Conservation (phyloP, 2,329 filamentous ascomycete genomes). For the Orbilia blumenaviensis region DNA sequence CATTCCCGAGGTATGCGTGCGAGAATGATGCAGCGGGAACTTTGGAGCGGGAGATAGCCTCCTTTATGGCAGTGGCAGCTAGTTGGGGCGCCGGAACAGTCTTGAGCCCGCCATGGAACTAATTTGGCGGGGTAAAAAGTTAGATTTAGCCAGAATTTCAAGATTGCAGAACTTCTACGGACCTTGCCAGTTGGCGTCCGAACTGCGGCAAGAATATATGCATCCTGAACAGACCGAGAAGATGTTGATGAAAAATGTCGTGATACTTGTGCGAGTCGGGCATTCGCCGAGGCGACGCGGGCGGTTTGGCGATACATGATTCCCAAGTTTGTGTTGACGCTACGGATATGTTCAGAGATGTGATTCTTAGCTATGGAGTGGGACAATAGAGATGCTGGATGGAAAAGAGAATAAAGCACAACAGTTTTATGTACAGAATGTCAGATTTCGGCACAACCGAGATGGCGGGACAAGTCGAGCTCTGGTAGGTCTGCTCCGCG, state of each 20-base stretch:
- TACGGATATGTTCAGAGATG: background rate
- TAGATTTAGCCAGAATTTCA: background rate
- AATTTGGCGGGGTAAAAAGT: background rate
- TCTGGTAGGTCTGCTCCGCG: background rate
- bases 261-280: conserved; percentile 64
- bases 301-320: conserved; percentile 48
- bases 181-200: conserved; percentile 92
- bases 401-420: background rate
- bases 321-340: conserved; percentile 15
- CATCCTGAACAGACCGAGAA: conserved; percentile 76
- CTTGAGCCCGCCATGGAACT: conserved; percentile 95
- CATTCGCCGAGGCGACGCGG: conserved; percentile 54
- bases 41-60: conserved; percentile 84
- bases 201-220: conserved; percentile 90
- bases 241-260: conserved; percentile 66
- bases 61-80: conserved; percentile 89
- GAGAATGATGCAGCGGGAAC: conserved; percentile 82
- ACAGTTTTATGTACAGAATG: background rate
- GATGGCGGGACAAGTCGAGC: conserved; percentile 8
- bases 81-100: conserved; percentile 86
- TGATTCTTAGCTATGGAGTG: background rate
- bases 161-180: conserved; percentile 56
- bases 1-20: conserved; percentile 98
- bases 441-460: conserved; percentile 26
- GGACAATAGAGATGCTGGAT: background rate